These are phyloP conservation scores for Polyporus arcularius DNA, from an alignment of 768 basidiomycete genomes.

Conservation along the genomic window DNA sequence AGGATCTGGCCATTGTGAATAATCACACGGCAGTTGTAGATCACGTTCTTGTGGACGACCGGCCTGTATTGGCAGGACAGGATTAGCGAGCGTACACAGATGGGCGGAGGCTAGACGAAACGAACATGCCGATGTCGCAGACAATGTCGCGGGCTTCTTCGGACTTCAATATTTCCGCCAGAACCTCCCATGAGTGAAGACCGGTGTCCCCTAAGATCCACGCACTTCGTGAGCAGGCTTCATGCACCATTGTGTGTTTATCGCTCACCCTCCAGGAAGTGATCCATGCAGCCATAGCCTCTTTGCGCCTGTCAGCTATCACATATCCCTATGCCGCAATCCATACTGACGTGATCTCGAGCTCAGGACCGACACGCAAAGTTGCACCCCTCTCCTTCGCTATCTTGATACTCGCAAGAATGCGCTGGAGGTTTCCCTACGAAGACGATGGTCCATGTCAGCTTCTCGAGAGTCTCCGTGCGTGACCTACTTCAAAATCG, in stretches of 20 bases:
- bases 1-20: slow-evolving; percentile 84
- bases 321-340: slow-evolving; percentile 13
- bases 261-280: slow-evolving; percentile 87
- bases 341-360: slow-evolving; percentile 82
- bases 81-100: background rate
- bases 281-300: slow-evolving; percentile 97
- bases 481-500: slow-evolving; percentile 77
- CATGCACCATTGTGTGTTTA: too few relatives aligned
- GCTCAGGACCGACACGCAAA: slow-evolving; percentile 92
- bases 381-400: slow-evolving; percentile 90
- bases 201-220: slow-evolving; percentile 79
- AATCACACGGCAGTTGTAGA: slow-evolving; percentile 94
- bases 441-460: background rate
- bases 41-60: slow-evolving; percentile 95
- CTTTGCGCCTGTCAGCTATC: slow-evolving; percentile 43
- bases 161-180: slow-evolving; percentile 84
- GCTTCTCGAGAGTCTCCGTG: background rate
- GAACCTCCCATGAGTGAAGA: slow-evolving; percentile 96
- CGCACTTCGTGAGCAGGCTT: too few relatives aligned
- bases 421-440: slow-evolving; percentile 92
- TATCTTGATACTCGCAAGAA: slow-evolving; percentile 81
- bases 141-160: slow-evolving; percentile 83
- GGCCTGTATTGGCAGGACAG: slow-evolving; percentile 59
- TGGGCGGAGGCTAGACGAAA: background rate
- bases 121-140: slow-evolving; percentile 94